These are phyloP conservation scores for Candida insectalens DNA, from an alignment of 805 yeast genomes.

Conservation along the genomic window DNA sequence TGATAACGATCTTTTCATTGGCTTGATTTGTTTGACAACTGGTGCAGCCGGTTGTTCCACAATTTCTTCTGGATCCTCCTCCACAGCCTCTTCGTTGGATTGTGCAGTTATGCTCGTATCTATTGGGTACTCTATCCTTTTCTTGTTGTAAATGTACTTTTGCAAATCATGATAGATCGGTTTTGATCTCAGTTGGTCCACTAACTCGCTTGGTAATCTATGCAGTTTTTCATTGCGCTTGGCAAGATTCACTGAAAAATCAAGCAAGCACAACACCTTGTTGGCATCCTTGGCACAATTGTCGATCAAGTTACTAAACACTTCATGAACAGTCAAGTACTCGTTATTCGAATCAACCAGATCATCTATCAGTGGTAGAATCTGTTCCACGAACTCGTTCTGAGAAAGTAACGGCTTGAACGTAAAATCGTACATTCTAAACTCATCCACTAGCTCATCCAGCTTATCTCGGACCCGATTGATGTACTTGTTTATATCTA, in stretches of 20 bases:
- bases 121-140: constrained; percentile 16
- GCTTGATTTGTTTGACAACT: no score
- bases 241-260: constrained; percentile 14
- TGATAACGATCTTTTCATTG: no score
- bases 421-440: constrained; percentile 12
- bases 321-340: constrained; percentile 7
- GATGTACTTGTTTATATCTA: constrained; percentile 2
- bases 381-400: constrained; percentile 15
- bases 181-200: constrained; percentile 3
- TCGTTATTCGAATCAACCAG: constrained; percentile 10
- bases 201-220: constrained; percentile 15
- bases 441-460: constrained; percentile 10
- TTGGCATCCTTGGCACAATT: constrained; percentile 5
- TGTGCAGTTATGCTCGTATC: no score
- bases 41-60: no score
- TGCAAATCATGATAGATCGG: constrained; percentile 8
- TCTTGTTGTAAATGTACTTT: constrained; percentile 7
- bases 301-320: constrained; percentile 8
- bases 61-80: no score
- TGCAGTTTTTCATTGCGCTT: constrained; percentile 13
- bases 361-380: constrained; percentile 7
- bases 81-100: no score
- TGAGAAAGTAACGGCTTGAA: constrained; percentile 12
- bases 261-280: constrained; percentile 16
- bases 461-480: constrained; percentile 6